Percentiles rank a stretch among this genome's conserved stretches.
phyloP scores from a whole-genome alignment of 768 basidiomycete genomes.

The Psilocybe cubensis region DNA sequence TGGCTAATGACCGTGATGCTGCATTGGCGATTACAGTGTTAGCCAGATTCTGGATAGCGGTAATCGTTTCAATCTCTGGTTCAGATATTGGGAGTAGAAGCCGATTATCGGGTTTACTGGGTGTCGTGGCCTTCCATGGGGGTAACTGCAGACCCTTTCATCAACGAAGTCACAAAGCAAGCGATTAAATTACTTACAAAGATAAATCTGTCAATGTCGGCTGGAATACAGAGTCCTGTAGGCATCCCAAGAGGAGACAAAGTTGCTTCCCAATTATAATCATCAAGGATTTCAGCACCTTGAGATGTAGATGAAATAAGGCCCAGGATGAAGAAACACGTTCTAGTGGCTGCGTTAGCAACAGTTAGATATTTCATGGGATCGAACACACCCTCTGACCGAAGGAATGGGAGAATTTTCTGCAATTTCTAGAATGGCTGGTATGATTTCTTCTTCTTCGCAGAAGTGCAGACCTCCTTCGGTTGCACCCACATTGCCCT shows the following conservation, averaged over 20 bases:
- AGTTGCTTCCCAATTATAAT: constrained; percentile 93
- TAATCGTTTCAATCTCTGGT: constrained; percentile 81
- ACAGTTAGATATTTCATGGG: background rate
- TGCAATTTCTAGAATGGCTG: constrained; percentile 88
- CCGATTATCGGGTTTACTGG: constrained; percentile 44
- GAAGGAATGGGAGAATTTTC: constrained; percentile 89
- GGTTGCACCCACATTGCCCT: constrained; percentile 92
- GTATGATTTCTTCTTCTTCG: constrained; percentile 94
- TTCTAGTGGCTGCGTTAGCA: constrained; percentile 50
- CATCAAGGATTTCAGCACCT: constrained; percentile 92
- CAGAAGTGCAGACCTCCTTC: constrained; percentile 92
- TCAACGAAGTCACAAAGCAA: background rate
- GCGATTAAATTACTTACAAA: constrained; percentile 51
- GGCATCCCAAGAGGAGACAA: constrained; percentile 83
- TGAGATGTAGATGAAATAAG: constrained; percentile 89
- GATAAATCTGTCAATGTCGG: constrained; percentile 80
- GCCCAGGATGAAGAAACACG: constrained; percentile 95
- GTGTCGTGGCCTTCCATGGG: constrained; percentile 54
- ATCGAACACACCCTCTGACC: constrained; percentile 79
- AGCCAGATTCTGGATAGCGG: constrained; percentile 89
- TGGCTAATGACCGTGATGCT: constrained; percentile 87
- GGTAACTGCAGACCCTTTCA: constrained; percentile 61
- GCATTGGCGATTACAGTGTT: constrained; percentile 97
- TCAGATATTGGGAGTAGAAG: constrained; percentile 69
- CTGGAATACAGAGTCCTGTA: constrained; percentile 90